Evolutionary conservation across 2,329 filamentous ascomycete species (phyloP).

Genomic region (Alternaria hordeiaustralica): DNA sequence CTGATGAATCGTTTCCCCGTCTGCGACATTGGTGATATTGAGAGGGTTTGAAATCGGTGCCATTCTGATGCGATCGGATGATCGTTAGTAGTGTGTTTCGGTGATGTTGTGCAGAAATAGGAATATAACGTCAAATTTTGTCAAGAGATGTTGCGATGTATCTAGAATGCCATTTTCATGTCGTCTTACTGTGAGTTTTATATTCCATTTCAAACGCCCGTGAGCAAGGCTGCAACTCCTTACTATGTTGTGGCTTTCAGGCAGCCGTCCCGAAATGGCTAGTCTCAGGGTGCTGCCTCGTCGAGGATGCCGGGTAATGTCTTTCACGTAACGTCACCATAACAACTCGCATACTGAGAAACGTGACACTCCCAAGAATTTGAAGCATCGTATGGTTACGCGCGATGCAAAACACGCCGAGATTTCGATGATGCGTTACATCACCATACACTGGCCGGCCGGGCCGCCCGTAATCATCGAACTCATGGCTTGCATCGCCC

Average conservation of each 20-base stretch:
- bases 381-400: background rate
- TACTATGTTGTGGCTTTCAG: background rate
- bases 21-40: constrained; percentile 27
- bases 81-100: background rate
- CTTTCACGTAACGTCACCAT: background rate
- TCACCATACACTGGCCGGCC: background rate
- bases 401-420: background rate
- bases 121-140: background rate
- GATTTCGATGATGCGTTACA: background rate
- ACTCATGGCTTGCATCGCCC: background rate
- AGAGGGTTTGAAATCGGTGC: constrained; percentile 8
- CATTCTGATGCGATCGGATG: background rate
- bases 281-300: background rate
- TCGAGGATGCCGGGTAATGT: background rate
- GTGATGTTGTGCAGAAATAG: background rate
- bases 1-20: constrained; percentile 40
- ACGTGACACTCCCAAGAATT: background rate
- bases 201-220: background rate
- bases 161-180: background rate
- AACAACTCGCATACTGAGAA: background rate
- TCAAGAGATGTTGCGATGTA: background rate
- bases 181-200: background rate
- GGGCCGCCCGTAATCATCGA: background rate
- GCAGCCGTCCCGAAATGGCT: background rate
- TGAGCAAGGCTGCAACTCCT: background rate